Base-by-base conservation (phyloP, 352 stramenopile genomes). In the Phytophthora pisi region DNA sequence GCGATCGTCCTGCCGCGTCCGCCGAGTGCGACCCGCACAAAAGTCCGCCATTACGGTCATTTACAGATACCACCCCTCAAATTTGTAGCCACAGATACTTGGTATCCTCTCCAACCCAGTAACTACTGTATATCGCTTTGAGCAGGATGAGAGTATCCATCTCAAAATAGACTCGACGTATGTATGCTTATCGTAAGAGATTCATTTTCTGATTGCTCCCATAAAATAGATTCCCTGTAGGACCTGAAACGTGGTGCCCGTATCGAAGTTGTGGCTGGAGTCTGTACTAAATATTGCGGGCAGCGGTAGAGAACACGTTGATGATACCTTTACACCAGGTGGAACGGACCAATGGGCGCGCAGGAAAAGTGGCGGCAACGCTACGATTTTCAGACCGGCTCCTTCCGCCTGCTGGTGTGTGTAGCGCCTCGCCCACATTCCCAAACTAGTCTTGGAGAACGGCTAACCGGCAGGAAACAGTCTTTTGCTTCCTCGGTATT, bases 401-500 rank as follows among this genome's bases (percentile, higher is more conserved):
- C 55, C 47, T 57, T 58, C 51, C 31, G 9, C 46, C 52, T 64
- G 65, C 40, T 68, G 59, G 59, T 61, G 70, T 68, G 24, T 49
- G 59, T 71, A 70, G 61, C 66, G 61, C 40, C 38, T 51, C 65
- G 72, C 69, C 59, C 57, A 66, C 71, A 78, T 56, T 75, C 66
- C 57, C 61, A 59, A 64, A 71, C 56, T 74, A 68, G 74, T 74
- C 66, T 59, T 28, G 45, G 57, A 61, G 69, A 78, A 78, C 65
- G 55, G 65, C 54, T 65, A 70, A 78, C 67, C 67, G 71, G 72
- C 43, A 42, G 57, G 66, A 74, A 75, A 54, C 55, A 65, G 61
- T 52, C 30, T 16, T 46, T 70, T 70, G 59, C 26, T 73, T 78
- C 59, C 54, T 78, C 71, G 67, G 71, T 78, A 78, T 73, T 67